Base-by-base conservation (phyloP, 257 asterid species). In the Thymus quinquecostatus region DNA sequence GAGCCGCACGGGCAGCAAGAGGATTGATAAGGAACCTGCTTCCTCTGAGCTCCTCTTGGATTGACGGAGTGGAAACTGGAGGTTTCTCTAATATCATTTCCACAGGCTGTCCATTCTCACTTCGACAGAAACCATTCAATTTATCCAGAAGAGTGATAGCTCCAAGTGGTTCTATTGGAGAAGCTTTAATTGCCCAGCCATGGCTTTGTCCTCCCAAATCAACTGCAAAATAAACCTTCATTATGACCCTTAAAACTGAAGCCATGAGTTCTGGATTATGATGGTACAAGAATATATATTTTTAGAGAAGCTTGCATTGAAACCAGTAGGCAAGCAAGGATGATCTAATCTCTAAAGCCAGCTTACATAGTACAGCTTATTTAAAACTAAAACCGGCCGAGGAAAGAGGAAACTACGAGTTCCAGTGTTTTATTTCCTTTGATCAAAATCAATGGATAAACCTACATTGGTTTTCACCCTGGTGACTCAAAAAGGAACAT, bases 1-100 rank as follows among this genome's bases (percentile, higher is more conserved):
- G 88, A 77, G 88, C 88, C 69, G 94, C 94, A 77, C 90, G 81
- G 75, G 90, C 86, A 66, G 94, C 90, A 69, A 83, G 88, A 69
- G 89, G 90, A 72, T 64, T 85, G 79, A 71, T 76, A 76, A 66
- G 81, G 10, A 80, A 68, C 73, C 74, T 76, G 80, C 59, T 74
- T 59, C 75, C 81, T 34, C 21, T 47, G 65, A 58, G 21, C 67
- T 47, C 78, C 73, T 73, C 82, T 71, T 70, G 57, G 48, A 38
- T 60, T 27, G 82, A 60, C 8, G 78, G 60, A 68, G 71, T 14
- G 9, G 78, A 58, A 59, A 66, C 62, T 28, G 68, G 71, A 64
- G 79, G 60, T 62, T 41, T 67, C 69, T 64, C 77, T 2, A 21
- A 4, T 71, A 36, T 63, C 72, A 64, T 66, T 71, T 69, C 60